Conservation (phyloP, 1,139 yeast genomes). For the Hemisphaericaspora subhashii region DNA sequence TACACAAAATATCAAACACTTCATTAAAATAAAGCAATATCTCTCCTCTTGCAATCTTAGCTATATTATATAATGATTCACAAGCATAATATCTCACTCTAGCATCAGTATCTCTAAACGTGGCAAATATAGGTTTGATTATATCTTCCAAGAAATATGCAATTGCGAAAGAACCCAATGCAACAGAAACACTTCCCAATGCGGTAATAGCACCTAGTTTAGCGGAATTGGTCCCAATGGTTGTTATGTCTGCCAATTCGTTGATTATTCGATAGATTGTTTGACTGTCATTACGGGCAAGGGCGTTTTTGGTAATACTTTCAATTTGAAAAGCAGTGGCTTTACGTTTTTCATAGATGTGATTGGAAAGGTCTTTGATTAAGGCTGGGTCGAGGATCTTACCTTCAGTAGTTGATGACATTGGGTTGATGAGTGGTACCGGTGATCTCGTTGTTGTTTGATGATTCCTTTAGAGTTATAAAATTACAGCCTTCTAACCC, state of each 20-base stretch:
- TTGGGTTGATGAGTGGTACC: not conserved
- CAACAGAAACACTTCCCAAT: conserved; percentile 50
- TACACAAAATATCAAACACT: conserved; percentile 88
- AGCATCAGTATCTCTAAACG: conserved; percentile 96
- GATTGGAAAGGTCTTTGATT: conserved; percentile 81
- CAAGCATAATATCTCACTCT: conserved; percentile 96
- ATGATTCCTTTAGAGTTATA: no score
- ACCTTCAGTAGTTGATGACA: conserved; percentile 3
- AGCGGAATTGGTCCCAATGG: conserved; percentile 43
- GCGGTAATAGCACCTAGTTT: conserved; percentile 55
- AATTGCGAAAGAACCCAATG: conserved; percentile 49
- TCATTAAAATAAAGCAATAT: conserved; percentile 88
- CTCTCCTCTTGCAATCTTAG: conserved; percentile 96
- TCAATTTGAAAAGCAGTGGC: conserved; percentile 93
- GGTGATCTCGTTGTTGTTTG: no score
- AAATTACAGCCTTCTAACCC: no score
- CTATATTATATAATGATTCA: conserved; percentile 92
- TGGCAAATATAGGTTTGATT: conserved; percentile 89
- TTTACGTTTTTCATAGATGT: conserved; percentile 90
- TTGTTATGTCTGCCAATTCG: conserved; percentile 45
- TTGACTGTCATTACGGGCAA: conserved; percentile 66
- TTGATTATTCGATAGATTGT: conserved; percentile 55
- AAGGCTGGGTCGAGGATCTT: conserved; percentile 65
- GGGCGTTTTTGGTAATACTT: conserved; percentile 68
- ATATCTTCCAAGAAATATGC: conserved; percentile 77